A percentile compares a stretch with the other conserved stretches of the same genome.
Conservation (phyloP, 345 rosid species). For the Corchorus capsularis region DNA sequence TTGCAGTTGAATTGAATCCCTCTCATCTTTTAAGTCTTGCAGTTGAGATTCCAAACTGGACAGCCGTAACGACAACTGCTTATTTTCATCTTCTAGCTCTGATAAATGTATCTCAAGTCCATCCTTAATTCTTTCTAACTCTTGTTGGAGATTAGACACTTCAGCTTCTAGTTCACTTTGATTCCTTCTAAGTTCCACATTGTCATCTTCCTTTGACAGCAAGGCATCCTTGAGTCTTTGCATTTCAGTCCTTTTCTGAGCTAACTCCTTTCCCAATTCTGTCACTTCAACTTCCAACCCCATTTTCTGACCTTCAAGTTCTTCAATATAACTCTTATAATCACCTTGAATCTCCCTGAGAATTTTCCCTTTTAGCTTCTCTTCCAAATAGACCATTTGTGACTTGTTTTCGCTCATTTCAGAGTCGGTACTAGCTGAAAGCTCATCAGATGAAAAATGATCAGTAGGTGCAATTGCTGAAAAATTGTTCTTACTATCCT, state of each 20-base stretch:
- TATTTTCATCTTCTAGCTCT: slow-evolving; percentile 39
- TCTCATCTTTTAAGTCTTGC: slow-evolving; percentile 35
- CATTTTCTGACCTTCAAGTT: slow-evolving; percentile 36
- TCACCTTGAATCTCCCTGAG: slow-evolving; percentile 33
- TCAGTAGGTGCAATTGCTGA: slow-evolving; percentile 2
- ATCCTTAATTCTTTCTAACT: slow-evolving; percentile 32
- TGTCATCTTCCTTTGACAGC: slow-evolving; percentile 45
- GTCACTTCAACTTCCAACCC: slow-evolving; percentile 37
- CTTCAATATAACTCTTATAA: slow-evolving; percentile 26
- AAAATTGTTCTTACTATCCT: slow-evolving; percentile 35
- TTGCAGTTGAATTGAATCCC: slow-evolving; percentile 29
- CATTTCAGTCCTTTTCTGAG: slow-evolving; percentile 26
- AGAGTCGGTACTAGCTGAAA: slow-evolving; percentile 7
- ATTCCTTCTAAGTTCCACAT: slow-evolving; percentile 25
- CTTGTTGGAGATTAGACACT: slow-evolving; percentile 36
- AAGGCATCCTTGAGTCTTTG: slow-evolving; percentile 38
- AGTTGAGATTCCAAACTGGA: slow-evolving; percentile 41
- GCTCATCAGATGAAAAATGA: slow-evolving; percentile 18
- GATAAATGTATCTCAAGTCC: slow-evolving; percentile 36
- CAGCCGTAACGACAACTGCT: slow-evolving; percentile 25
- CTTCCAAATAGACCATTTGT: slow-evolving; percentile 31
- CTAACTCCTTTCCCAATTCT: slow-evolving; percentile 30
- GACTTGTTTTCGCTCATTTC: slow-evolving; percentile 24
- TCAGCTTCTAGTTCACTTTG: slow-evolving; percentile 34
- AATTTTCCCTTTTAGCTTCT: slow-evolving; percentile 34